These are phyloP conservation scores for Calonectria fujianensis DNA, from an alignment of 2,329 filamentous ascomycete species.

Conservation along the genomic window DNA sequence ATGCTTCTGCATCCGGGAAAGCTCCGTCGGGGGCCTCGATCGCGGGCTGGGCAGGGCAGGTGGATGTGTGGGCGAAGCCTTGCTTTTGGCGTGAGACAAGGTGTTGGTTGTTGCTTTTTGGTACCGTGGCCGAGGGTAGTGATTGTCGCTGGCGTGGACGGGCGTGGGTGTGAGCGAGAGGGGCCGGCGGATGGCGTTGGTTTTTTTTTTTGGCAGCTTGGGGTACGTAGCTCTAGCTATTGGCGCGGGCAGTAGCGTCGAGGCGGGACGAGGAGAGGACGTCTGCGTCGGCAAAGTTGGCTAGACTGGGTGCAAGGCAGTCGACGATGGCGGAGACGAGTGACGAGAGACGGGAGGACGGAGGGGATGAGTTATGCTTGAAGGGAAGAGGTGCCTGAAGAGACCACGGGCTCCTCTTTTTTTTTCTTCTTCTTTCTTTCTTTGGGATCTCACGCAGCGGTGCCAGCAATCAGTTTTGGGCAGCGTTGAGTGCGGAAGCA, in stretches of 20 bases:
- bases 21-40: conserved; percentile 41
- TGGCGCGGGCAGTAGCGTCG: conserved; percentile 38
- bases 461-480: conserved; percentile 1
- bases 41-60: conserved; percentile 42
- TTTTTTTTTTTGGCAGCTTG: conserved; percentile 23
- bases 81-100: conserved; percentile 53
- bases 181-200: conserved; percentile 28
- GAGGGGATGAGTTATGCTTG: conserved; percentile 14
- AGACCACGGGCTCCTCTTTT: conserved; percentile 6
- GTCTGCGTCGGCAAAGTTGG: conserved; percentile 32
- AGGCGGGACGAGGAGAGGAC: conserved; percentile 35
- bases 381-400: conserved; percentile 3
- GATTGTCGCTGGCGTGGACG: conserved; percentile 32
- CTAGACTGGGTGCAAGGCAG: conserved; percentile 26
- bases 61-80: conserved; percentile 44
- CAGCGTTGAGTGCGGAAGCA: conserved; percentile 6
- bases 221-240: conserved; percentile 30
- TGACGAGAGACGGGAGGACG: conserved; percentile 4
- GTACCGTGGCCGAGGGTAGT: conserved; percentile 39
- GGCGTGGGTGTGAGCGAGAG: conserved; percentile 37
- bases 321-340: conserved; percentile 35
- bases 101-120: conserved; percentile 43
- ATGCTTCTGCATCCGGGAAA: conserved; percentile 51
- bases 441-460: conserved; percentile 8
- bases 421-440: not conserved